A percentile compares a stretch with the other conserved stretches of the same genome.
phyloP scores from a whole-genome alignment of 352 stramenopile genomes.

The Phytophthora citrophthora region DNA sequence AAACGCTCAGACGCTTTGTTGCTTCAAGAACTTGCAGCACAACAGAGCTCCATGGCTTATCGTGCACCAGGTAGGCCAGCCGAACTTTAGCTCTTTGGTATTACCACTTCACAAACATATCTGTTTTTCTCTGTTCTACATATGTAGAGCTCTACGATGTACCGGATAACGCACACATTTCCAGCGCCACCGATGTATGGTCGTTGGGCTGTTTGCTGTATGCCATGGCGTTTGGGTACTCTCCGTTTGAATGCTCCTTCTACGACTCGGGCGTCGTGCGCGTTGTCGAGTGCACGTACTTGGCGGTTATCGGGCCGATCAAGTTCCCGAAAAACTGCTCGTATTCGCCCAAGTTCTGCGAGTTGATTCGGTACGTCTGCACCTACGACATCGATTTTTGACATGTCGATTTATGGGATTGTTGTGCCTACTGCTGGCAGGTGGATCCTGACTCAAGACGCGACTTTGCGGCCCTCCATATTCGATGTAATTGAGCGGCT shows the following conservation, averaged over 20 bases:
- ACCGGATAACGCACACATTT: constrained; percentile 69
- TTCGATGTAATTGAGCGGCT: constrained; percentile 75
- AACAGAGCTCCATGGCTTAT: constrained; percentile 88
- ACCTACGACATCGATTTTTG: not conserved
- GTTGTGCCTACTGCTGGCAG: constrained; percentile 27
- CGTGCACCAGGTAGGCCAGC: constrained; percentile 71
- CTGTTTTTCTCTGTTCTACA: not conserved
- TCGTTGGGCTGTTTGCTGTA: constrained; percentile 90
- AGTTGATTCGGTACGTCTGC: constrained; percentile 69
- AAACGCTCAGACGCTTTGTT: constrained; percentile 83
- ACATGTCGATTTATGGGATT: constrained; percentile 5
- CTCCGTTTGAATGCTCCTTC: constrained; percentile 90
- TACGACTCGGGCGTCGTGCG: constrained; percentile 65
- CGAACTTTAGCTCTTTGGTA: not conserved
- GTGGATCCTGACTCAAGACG: constrained; percentile 76
- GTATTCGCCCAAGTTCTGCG: constrained; percentile 67
- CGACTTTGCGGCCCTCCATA: constrained; percentile 52
- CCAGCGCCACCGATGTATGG: constrained; percentile 87
- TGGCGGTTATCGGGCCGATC: constrained; percentile 85
- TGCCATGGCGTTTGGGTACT: constrained; percentile 90
- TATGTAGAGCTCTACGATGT: constrained; percentile 88
- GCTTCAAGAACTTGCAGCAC: constrained; percentile 84
- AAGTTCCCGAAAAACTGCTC: constrained; percentile 70
- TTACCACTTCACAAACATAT: too few relatives aligned
- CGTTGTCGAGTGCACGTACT: constrained; percentile 87